Conservation (phyloP, 345 rosid genomes). For the Eucalyptus marginata region DNA sequence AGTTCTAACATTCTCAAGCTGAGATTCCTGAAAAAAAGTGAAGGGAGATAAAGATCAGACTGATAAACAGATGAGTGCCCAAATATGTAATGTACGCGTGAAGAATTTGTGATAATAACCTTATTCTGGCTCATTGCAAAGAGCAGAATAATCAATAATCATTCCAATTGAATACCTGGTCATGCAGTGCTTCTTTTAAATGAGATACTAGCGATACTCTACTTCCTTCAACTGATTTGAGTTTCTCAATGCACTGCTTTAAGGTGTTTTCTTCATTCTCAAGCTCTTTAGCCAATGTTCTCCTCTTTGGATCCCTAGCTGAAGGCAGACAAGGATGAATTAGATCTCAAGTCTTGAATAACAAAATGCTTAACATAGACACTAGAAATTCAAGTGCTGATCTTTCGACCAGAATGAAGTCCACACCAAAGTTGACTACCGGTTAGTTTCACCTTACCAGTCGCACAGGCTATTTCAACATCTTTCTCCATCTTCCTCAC, state of each 20-base stretch:
- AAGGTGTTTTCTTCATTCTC: slow-evolving; percentile 66
- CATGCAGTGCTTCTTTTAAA: slow-evolving; percentile 70
- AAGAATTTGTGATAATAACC: rapidly evolving
- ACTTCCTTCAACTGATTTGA: slow-evolving; percentile 64
- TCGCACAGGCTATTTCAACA: slow-evolving; percentile 44
- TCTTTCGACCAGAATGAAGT: not conserved
- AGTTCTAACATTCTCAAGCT: slow-evolving; percentile 71
- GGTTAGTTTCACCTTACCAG: slow-evolving; percentile 20
- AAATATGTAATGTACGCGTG: rapidly evolving
- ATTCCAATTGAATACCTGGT: slow-evolving; percentile 27
- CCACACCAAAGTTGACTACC: not conserved
- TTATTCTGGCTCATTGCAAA: not conserved
- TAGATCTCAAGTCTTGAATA: not conserved
- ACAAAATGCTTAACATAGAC: rapidly evolving
- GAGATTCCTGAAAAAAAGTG: slow-evolving; percentile 51
- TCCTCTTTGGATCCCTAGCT: slow-evolving; percentile 58
- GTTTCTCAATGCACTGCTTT: slow-evolving; percentile 72
- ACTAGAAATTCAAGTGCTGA: rapidly evolving
- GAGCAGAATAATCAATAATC: rapidly evolving
- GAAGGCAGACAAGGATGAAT: slow-evolving; percentile 1
- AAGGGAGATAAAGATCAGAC: not conserved
- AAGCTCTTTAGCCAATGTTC: slow-evolving; percentile 48
- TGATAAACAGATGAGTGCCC: rapidly evolving
- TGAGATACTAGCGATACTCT: slow-evolving; percentile 69
- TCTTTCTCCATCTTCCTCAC: slow-evolving; percentile 86